A percentile compares a stretch with the other conserved stretches of the same genome.
phyloP scores from a whole-genome alignment of 2,329 filamentous ascomycete species.

The Aureobasidium sp. region DNA sequence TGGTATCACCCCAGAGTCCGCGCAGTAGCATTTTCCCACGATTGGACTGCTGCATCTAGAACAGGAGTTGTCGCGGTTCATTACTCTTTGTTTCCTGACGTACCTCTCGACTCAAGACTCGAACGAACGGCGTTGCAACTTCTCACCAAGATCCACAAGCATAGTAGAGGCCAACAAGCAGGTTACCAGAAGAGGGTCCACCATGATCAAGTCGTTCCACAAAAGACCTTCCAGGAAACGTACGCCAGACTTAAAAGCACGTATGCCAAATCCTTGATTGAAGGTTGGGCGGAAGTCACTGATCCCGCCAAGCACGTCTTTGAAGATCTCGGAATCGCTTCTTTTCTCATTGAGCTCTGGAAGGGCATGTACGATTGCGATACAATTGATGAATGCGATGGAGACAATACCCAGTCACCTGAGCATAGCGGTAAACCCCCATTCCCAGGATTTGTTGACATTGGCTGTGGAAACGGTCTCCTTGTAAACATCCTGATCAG shows the following conservation, averaged over 20 bases:
- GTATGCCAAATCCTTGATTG: constrained; percentile 65
- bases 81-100: constrained; percentile 40
- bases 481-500: constrained; percentile 73
- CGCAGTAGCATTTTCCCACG: constrained; percentile 68
- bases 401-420: neutral
- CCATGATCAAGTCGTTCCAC: constrained; percentile 74
- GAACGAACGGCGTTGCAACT: constrained; percentile 62
- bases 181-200: constrained; percentile 77
- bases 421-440: constrained; percentile 13
- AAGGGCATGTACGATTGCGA: constrained; percentile 60
- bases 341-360: constrained; percentile 92
- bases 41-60: constrained; percentile 21
- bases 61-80: constrained; percentile 43
- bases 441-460: constrained; percentile 90
- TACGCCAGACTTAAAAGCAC: constrained; percentile 73
- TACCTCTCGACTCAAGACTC: constrained; percentile 33
- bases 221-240: constrained; percentile 70
- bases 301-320: constrained; percentile 91
- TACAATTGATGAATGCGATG: neutral
- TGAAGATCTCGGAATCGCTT: constrained; percentile 84
- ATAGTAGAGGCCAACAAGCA: constrained; percentile 56
- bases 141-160: constrained; percentile 63
- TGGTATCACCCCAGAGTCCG: constrained; percentile 81
- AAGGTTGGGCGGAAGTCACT: constrained; percentile 78
- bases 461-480: constrained; percentile 91